Conservation (phyloP, 768 basidiomycete genomes). For the Leucocoprinus sp. region DNA sequence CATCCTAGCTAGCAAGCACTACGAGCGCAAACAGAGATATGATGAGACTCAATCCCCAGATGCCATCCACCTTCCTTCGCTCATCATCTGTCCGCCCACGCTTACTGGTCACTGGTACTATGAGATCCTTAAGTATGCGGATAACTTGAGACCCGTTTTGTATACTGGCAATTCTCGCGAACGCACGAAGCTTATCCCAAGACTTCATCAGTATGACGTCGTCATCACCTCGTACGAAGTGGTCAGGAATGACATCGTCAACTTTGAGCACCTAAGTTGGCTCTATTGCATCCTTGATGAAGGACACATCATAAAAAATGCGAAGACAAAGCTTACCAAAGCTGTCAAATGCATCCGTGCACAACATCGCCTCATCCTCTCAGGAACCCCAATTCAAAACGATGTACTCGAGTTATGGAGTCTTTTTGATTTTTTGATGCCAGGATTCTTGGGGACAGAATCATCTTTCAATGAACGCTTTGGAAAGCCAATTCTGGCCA, state of each 20-base stretch:
- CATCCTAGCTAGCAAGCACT: conserved; percentile 89
- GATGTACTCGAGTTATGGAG: conserved; percentile 98
- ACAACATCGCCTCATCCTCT: conserved; percentile 89
- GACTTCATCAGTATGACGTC: conserved; percentile 70
- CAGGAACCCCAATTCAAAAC: conserved; percentile 98
- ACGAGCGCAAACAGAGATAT: conserved; percentile 69
- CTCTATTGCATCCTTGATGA: conserved; percentile 97
- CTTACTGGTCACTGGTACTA: conserved; percentile 99
- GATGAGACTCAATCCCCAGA: conserved; percentile 63
- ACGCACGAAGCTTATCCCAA: conserved; percentile 57
- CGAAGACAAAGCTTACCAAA: conserved; percentile 95
- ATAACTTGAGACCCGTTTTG: conserved; percentile 73
- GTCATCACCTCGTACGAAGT: conserved; percentile 98
- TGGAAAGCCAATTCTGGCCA: conserved; percentile 90
- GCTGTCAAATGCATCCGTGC: conserved; percentile 88
- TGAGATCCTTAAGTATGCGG: conserved; percentile 89
- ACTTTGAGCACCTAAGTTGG: conserved; percentile 71
- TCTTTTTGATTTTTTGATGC: conserved; percentile 98
- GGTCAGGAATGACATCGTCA: conserved; percentile 86
- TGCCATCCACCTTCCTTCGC: conserved; percentile 79
- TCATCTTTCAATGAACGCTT: conserved; percentile 91
- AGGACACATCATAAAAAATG: conserved; percentile 98
- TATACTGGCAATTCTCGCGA: conserved; percentile 88
- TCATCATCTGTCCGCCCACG: conserved; percentile 95
- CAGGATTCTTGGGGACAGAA: conserved; percentile 97